These are phyloP conservation scores for Venustampulla echinocandica DNA, from an alignment of 495 filamentous ascomycete genomes.

Conservation along the genomic window DNA sequence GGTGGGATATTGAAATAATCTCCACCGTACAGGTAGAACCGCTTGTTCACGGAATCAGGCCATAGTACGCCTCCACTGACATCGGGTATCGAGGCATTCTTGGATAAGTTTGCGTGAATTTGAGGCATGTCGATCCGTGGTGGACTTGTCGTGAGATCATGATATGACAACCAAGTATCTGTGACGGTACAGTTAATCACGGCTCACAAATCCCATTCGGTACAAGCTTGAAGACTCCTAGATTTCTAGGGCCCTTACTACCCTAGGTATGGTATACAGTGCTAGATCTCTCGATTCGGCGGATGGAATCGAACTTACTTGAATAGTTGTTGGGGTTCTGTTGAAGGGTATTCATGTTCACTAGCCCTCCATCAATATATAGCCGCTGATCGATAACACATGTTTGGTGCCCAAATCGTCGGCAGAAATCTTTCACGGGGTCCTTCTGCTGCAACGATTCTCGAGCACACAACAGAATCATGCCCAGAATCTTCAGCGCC, in stretches of 20 bases:
- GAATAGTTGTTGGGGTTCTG: too few relatives aligned
- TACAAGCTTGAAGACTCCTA: too few relatives aligned
- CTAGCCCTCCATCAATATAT: slow-evolving; percentile 46
- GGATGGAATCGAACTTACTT: too few relatives aligned
- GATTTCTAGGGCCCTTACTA: too few relatives aligned
- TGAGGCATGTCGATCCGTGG: slow-evolving; percentile 35
- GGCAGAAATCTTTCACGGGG: slow-evolving; percentile 40
- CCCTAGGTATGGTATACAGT: too few relatives aligned
- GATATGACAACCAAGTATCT: slow-evolving; percentile 39
- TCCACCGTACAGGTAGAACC: slow-evolving; percentile 45
- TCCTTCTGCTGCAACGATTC: slow-evolving; percentile 22
- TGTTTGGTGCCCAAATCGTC: slow-evolving; percentile 43
- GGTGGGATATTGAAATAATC: slow-evolving; percentile 33
- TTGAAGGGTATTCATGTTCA: too few relatives aligned
- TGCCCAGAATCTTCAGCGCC: background rate
- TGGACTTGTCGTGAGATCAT: slow-evolving; percentile 35
- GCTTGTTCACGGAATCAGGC: slow-evolving; percentile 44
- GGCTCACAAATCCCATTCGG: too few relatives aligned
- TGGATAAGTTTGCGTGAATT: slow-evolving; percentile 41
- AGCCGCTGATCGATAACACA: slow-evolving; percentile 40
- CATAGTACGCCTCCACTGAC: slow-evolving; percentile 40
- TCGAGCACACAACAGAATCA: slow-evolving; percentile 3
- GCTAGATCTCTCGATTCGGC: too few relatives aligned
- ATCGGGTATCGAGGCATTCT: slow-evolving; percentile 37
- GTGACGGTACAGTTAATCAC: background rate